These are phyloP conservation scores for Blastomyces percursus DNA, from an alignment of 2,329 filamentous ascomycete species.

Conservation along the genomic window DNA sequence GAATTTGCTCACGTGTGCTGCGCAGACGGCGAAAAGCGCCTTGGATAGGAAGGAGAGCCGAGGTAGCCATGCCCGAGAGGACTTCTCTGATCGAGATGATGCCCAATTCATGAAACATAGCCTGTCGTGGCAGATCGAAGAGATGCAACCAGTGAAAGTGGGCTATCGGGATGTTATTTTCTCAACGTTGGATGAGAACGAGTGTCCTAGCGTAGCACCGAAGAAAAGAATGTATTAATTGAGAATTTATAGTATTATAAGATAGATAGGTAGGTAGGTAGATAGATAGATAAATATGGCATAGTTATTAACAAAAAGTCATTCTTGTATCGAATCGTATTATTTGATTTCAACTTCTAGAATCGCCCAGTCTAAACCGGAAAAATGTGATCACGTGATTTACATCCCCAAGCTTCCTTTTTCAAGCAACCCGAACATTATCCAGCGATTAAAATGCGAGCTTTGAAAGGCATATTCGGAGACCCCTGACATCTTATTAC, in stretches of 20 bases:
- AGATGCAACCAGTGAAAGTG: constrained; percentile 31
- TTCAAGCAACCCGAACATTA: not conserved
- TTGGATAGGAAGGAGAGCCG: constrained; percentile 78
- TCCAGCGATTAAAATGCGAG: not conserved
- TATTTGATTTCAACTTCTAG: too few species aligned
- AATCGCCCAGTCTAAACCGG: not conserved
- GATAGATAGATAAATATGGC: not conserved
- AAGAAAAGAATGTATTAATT: constrained; percentile 27
- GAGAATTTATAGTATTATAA: not conserved
- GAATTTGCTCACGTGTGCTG: constrained; percentile 76
- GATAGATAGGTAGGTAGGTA: not conserved
- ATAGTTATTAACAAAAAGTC: not conserved
- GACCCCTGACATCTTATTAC: not conserved
- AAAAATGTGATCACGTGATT: not conserved
- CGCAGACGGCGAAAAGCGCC: constrained; percentile 69
- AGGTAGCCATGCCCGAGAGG: constrained; percentile 77
- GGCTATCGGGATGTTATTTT: constrained; percentile 34
- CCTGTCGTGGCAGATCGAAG: constrained; percentile 35
- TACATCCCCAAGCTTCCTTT: not conserved
- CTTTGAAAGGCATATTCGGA: not conserved
- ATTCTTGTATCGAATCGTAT: too few species aligned
- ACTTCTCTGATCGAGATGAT: constrained; percentile 76
- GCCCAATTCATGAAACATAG: constrained; percentile 37
- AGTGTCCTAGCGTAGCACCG: constrained; percentile 31
- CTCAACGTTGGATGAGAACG: constrained; percentile 34